Evolutionary conservation across 2,329 filamentous ascomycete genomes (phyloP), one percentile per base, ranked within the genome.

Genomic region (Knufia petricola): DNA sequence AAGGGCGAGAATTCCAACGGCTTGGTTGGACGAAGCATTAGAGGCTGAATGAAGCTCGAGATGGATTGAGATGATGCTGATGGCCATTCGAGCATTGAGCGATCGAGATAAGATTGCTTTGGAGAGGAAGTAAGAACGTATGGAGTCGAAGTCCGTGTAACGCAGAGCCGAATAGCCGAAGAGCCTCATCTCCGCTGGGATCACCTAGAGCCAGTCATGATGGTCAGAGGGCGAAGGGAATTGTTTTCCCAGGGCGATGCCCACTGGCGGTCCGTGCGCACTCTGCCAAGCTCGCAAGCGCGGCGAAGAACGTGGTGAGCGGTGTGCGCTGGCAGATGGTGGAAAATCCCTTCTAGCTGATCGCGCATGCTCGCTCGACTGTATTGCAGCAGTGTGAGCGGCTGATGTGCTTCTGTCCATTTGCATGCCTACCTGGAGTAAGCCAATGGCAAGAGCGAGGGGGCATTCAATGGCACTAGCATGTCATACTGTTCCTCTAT

Each of bases 1-100:
- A 71, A 67, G 53, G 66, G 66, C 12, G 58, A 59, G 43, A 50
- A 49, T 9, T 55, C 55, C 19, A 60, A 60, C 51, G 58, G 58
- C 9, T 46, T 60, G 15, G 58, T 60, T 26, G 58, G 58, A 20
- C 46, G 58, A 32, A 49, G 49, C 3, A 56, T 59, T 46, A 59
- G 57, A n/a, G n/a, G n/a, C n/a, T n/a, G n/a, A n/a, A n/a, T n/a
- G n/a, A n/a, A n/a, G n/a, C n/a, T n/a, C n/a, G n/a, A n/a, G n/a
- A n/a, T n/a, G n/a, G n/a, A n/a, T n/a, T n/a, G n/a, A n/a, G n/a
- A 36, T 47, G 24, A 40, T 30, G 4, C 7, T 28, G 17, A 36
- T 17, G 39, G 3, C 20, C 20, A 42, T 24, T 42, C 39, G 21
- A 40, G 37, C 4, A n/a, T 21, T 7, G 21, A 21, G 21, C 15